Percentiles rank a stretch among this genome's conserved stretches.
phyloP scores from a whole-genome alignment of 116 monocot genomes.

The Dioscorea cayenensis region DNA sequence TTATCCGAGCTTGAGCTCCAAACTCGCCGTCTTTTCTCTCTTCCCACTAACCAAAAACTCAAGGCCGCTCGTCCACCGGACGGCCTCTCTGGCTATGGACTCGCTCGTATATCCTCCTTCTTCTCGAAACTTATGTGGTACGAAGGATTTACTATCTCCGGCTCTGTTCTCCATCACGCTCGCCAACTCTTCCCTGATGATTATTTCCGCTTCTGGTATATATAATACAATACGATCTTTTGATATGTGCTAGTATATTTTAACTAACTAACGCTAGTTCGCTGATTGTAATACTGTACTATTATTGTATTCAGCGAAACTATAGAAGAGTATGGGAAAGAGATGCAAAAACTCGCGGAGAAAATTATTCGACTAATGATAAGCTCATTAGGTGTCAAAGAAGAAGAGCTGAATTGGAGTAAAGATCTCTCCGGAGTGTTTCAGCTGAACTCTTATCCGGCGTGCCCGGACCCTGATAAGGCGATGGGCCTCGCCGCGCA shows the following conservation, averaged over 20 bases:
- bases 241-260: too few species aligned
- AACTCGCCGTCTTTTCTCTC: conserved; percentile 58
- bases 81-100: conserved; percentile 71
- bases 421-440: conserved; percentile 11
- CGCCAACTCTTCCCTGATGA: conserved; percentile 58
- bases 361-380: conserved; percentile 43
- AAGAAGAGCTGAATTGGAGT: conserved; percentile 18
- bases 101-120: conserved; percentile 70
- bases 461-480: conserved; percentile 72
- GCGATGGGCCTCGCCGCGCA: conserved; percentile 75
- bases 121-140: conserved; percentile 92
- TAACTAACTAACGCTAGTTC: too few species aligned
- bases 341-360: conserved; percentile 39
- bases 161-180: conserved; percentile 40
- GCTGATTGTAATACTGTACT: too few species aligned
- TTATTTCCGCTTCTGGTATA: conserved; percentile 52
- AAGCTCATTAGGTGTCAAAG: conserved; percentile 30
- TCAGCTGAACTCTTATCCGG: conserved; percentile 71
- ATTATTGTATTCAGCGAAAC: conserved; percentile 35
- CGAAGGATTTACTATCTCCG: conserved; percentile 80
- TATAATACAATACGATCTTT: conserved; percentile 4
- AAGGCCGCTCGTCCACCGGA: conserved; percentile 34
- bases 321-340: conserved; percentile 40
- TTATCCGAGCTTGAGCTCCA: conserved; percentile 45
- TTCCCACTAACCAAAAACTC: conserved; percentile 62